These are phyloP conservation scores for Parathielavia appendiculata DNA, from an alignment of 495 filamentous ascomycete genomes.

Conservation along the genomic window DNA sequence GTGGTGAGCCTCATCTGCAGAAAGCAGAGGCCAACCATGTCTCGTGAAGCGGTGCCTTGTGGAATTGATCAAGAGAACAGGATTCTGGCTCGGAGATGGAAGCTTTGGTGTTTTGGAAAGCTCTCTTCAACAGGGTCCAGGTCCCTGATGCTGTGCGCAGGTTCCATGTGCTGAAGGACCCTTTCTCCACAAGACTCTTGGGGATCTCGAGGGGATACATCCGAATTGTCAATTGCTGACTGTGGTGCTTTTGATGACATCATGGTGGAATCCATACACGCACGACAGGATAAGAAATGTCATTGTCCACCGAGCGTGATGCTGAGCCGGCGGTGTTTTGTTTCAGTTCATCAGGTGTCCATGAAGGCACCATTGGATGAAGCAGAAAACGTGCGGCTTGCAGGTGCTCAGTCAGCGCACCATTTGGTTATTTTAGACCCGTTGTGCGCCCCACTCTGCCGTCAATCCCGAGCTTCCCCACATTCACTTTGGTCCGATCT, in stretches of 20 bases:
- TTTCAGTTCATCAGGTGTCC: not conserved
- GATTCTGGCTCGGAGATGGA: not conserved
- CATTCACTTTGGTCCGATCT: constrained; percentile 10
- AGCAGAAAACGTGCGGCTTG: not conserved
- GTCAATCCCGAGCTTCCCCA: constrained; percentile 26
- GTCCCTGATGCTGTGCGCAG: not conserved
- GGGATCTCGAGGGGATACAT: not conserved
- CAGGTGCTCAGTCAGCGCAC: too few species aligned
- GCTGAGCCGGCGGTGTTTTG: too few species aligned
- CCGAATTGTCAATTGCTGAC: too few species aligned
- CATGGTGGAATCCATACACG: not conserved
- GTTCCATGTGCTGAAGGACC: too few species aligned
- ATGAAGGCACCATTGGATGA: not conserved
- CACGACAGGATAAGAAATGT: too few species aligned
- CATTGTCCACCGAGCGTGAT: too few species aligned
- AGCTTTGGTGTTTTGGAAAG: not conserved
- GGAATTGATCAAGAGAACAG: not conserved
- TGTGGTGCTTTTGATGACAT: not conserved
- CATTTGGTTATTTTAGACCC: not conserved
- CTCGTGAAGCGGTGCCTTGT: not conserved
- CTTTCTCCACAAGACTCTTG: not conserved
- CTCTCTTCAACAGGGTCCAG: not conserved
- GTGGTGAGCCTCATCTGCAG: not conserved
- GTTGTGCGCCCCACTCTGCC: not conserved
- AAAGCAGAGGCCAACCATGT: not conserved